These are phyloP conservation scores for Bryoerythrophyllum caledonicum DNA, from an alignment of 225 moss, liverwort and hornwort species.

Conservation along the genomic window DNA sequence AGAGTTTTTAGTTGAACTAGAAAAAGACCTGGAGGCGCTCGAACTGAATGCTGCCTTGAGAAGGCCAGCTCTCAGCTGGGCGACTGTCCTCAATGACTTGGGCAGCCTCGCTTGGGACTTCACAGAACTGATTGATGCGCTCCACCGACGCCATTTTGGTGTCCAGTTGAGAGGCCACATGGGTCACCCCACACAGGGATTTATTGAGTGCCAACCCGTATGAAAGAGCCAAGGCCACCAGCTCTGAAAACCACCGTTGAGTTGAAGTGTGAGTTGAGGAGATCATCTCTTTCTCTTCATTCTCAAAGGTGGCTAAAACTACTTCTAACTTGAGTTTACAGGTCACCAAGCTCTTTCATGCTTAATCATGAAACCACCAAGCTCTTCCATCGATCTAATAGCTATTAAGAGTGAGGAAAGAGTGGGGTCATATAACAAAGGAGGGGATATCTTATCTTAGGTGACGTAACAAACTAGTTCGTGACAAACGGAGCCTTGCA, in stretches of 20 bases:
- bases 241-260: conserved; percentile 22
- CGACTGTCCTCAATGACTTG: conserved; percentile 32
- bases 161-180: conserved; percentile 43
- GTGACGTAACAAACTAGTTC: not conserved
- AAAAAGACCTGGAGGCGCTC: conserved; percentile 37
- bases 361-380: too few relatives aligned
- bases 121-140: conserved; percentile 42
- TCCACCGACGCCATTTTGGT: conserved; percentile 54
- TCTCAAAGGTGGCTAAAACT: too few relatives aligned
- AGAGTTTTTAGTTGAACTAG: not conserved
- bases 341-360: too few relatives aligned
- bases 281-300: too few relatives aligned
- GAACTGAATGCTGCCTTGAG: conserved; percentile 39
- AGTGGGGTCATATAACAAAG: too few relatives aligned
- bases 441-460: too few relatives aligned
- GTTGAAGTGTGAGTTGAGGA: not conserved
- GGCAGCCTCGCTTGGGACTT: conserved; percentile 40
- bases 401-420: too few relatives aligned
- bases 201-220: conserved; percentile 52
- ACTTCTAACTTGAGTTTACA: too few relatives aligned
- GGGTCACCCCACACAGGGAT: conserved; percentile 38
- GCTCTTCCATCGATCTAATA: too few relatives aligned
- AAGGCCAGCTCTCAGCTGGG: conserved; percentile 46
- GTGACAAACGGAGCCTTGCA: not conserved
- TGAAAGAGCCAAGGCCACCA: conserved; percentile 49